Percentiles rank a stretch among this genome's conserved stretches.
phyloP scores from a whole-genome alignment of 805 yeast species.

The Hanseniaspora nectarophila region DNA sequence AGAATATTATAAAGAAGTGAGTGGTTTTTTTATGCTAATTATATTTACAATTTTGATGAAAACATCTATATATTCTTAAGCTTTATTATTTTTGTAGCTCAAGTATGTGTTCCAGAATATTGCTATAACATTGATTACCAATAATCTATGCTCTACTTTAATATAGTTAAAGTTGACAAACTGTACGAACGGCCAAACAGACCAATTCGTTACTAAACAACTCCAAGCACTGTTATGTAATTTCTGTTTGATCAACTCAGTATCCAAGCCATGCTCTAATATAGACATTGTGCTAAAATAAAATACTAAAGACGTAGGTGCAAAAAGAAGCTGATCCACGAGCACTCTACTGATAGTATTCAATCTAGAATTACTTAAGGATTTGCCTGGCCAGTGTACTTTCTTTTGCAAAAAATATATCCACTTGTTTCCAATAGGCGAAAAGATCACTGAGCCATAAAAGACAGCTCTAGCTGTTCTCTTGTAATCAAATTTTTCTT shows the following conservation, averaged over 20 bases:
- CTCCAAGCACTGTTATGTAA: constrained; percentile 41
- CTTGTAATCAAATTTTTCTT: constrained; percentile 34
- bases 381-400: constrained; percentile 31
- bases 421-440: constrained; percentile 67
- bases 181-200: constrained; percentile 86
- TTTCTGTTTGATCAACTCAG: constrained; percentile 34
- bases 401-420: constrained; percentile 39
- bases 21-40: too few species aligned
- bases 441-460: constrained; percentile 65
- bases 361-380: constrained; percentile 18
- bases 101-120: constrained; percentile 77
- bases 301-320: constrained; percentile 66
- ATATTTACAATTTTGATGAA: too few species aligned
- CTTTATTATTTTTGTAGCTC: constrained; percentile 40
- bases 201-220: constrained; percentile 66
- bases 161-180: constrained; percentile 59
- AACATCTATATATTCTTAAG: background rate
- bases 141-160: constrained; percentile 58
- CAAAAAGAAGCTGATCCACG: constrained; percentile 62
- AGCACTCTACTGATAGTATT: constrained; percentile 43
- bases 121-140: constrained; percentile 58
- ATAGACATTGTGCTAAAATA: constrained; percentile 58
- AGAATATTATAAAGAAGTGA: background rate
- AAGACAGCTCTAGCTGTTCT: constrained; percentile 53
- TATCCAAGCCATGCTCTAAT: constrained; percentile 42